Evolutionary conservation across 1,284 basidiomycete genomes (phyloP).

Genomic region (Volvariella surrecta): DNA sequence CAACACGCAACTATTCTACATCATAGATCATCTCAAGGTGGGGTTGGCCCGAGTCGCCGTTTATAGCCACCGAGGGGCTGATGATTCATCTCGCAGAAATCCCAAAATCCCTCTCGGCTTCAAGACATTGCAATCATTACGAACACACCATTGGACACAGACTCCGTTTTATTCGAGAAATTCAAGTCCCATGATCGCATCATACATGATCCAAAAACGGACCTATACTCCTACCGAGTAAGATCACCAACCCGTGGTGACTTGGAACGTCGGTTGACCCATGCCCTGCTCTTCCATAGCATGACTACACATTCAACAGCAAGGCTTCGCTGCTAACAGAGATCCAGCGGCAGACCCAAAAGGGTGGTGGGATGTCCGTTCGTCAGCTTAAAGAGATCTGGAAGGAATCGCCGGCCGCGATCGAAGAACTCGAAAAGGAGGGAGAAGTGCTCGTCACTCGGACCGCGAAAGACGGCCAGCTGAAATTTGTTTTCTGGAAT

Average conservation of each 20-base stretch:
- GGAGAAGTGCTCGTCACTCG: slow-evolving; percentile 83
- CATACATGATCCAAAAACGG: slow-evolving; percentile 72
- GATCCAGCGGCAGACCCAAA: slow-evolving; percentile 71
- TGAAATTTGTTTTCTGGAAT: slow-evolving; percentile 89
- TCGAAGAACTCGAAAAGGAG: slow-evolving; percentile 82
- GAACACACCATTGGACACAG: slow-evolving; percentile 66
- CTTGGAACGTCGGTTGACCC: neutral
- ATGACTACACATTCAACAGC: slow-evolving; percentile 80
- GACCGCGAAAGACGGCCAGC: slow-evolving; percentile 74
- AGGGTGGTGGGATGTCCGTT: slow-evolving; percentile 79
- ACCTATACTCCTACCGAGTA: slow-evolving; percentile 78
- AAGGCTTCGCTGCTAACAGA: slow-evolving; percentile 77
- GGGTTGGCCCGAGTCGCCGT: slow-evolving; percentile 10
- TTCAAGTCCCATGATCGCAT: slow-evolving; percentile 79
- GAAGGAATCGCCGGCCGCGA: slow-evolving; percentile 75
- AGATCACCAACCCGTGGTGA: slow-evolving; percentile 8
- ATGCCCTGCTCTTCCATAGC: slow-evolving; percentile 33
- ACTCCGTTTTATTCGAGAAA: slow-evolving; percentile 64
- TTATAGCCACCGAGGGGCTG: neutral
- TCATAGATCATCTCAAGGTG: slow-evolving; percentile 74
- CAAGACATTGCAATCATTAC: slow-evolving; percentile 81
- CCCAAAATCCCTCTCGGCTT: slow-evolving; percentile 74
- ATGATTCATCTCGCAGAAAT: slow-evolving; percentile 32
- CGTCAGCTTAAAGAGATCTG: slow-evolving; percentile 83
- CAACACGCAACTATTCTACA: slow-evolving; percentile 83